phyloP scores from a whole-genome alignment of 2,329 filamentous ascomycete genomes.

The Xylaria sp. region DNA sequence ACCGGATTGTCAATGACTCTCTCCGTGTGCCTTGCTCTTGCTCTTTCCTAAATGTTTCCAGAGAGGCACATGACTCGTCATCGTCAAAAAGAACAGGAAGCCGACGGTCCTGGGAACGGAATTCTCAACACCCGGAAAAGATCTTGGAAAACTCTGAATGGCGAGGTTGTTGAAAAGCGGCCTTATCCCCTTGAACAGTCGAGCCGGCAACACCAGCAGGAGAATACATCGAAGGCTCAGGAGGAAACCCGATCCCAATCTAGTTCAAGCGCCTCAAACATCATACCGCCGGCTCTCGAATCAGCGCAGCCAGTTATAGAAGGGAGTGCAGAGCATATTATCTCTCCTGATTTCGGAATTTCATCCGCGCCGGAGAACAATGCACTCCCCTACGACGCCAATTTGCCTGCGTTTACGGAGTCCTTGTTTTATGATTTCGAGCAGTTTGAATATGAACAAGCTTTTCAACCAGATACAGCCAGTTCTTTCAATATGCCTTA shows the following conservation, averaged over 20 bases:
- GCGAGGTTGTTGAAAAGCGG: conserved; percentile 61
- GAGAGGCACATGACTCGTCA: conserved; percentile 68
- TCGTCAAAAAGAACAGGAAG: conserved; percentile 65
- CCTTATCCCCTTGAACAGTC: conserved; percentile 33
- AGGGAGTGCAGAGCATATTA: not conserved
- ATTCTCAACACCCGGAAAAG: conserved; percentile 65
- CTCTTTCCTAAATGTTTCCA: conserved; percentile 43
- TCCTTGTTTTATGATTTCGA: conserved; percentile 25
- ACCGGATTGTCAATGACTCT: not conserved
- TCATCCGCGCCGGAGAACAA: conserved; percentile 21
- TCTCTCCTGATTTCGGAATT: not conserved
- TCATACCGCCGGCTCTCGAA: not conserved
- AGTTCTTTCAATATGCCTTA: conserved; percentile 74
- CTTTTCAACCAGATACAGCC: conserved; percentile 70
- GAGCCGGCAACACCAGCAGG: not conserved
- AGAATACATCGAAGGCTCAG: conserved; percentile 24
- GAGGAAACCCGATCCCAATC: conserved; percentile 32
- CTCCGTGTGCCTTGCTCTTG: not conserved
- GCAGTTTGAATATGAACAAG: conserved; percentile 59
- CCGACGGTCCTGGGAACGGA: conserved; percentile 62
- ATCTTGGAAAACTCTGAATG: conserved; percentile 65
- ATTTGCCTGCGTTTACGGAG: conserved; percentile 27
- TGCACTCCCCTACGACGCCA: conserved; percentile 35
- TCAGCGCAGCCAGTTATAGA: conserved; percentile 1
- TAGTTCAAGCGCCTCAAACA: conserved; percentile 15